Conservation (phyloP, 345 rosid genomes). For the Hibiscus trionum region DNA sequence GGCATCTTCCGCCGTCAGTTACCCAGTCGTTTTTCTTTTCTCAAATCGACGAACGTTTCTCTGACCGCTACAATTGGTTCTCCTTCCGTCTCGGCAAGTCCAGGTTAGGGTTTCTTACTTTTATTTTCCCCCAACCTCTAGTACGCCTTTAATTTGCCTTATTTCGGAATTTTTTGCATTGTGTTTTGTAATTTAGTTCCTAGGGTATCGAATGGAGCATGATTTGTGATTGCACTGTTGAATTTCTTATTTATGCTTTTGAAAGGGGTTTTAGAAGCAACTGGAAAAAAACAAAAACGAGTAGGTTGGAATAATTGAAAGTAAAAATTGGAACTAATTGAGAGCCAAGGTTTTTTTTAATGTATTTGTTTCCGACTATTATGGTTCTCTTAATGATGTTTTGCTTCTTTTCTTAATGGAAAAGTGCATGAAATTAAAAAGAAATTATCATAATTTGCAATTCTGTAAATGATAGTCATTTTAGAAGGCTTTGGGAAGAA, state of each 20-base stretch:
- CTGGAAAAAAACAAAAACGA: neutral
- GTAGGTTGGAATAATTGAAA: neutral
- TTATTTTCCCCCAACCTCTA: neutral
- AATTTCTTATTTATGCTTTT: neutral
- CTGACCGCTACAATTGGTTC: slow-evolving; percentile 50
- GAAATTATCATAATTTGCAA: neutral
- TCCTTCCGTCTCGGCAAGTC: slow-evolving; percentile 49
- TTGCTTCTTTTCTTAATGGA: neutral
- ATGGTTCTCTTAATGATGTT: neutral
- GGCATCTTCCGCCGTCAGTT: slow-evolving; percentile 72
- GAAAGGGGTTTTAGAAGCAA: no score
- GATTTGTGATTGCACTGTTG: neutral
- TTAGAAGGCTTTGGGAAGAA: neutral
- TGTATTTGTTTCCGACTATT: no score
- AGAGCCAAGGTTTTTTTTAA: neutral
- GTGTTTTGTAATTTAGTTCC: neutral
- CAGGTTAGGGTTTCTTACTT: slow-evolving; percentile 26
- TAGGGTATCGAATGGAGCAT: neutral
- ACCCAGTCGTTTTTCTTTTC: slow-evolving; percentile 47
- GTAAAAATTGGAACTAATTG: neutral
- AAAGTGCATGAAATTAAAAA: neutral
- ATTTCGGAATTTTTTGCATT: neutral
- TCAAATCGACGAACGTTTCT: slow-evolving; percentile 47
- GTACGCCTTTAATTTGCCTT: neutral
- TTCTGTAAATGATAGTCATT: neutral